Evolutionary conservation across 352 stramenopile genomes (phyloP), one percentile per base, ranked within the genome.

Genomic region (Globisporangium okanoganense): DNA sequence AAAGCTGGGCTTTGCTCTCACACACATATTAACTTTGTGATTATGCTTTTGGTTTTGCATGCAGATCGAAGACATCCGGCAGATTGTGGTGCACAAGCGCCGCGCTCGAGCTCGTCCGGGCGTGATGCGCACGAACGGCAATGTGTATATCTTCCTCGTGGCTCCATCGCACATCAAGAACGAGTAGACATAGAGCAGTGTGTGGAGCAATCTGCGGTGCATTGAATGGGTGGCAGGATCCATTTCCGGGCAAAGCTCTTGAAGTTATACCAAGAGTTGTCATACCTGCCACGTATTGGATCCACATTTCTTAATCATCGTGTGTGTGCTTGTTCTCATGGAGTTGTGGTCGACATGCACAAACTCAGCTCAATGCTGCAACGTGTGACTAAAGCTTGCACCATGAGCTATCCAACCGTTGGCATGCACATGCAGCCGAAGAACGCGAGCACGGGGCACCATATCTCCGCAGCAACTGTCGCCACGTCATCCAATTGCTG

Each of bases 111-210:
- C 41, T 3, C 58, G 72, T 2, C 49, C 67, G 0, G 65, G 67
- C 0, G 27, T 78, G 40, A 65, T 78, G 38, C 61, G 62, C 12
- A 73, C 64, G 4, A 56, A 44, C 3, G 69, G 64, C 18, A 80
- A 80, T 58, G 64, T 80, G 1, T 73, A 73, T 61, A 76, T 78
- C 24, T 80, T 80, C 61, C 58, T 78, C n/a, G 70, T 80, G n/a
- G 72, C 70, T 8, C 72, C 72, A n/a, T 60, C 66, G 12, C 44
- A 64, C 3, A 38, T 72, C 20, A 72, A 70, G 56, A 71, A 72
- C 38, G 40, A 71, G 3, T 69, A 25, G n/a, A 22, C 6, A 24
- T 8, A n/a, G 5, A 41, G 35, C 14, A 14, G 35, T 14, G 24
- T 22, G 7, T 12, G 22, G 22, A 51, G 36, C 2, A 41, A 38